phyloP scores from a whole-genome alignment of 2,329 filamentous ascomycete genomes.

The Colletotrichum phormii region DNA sequence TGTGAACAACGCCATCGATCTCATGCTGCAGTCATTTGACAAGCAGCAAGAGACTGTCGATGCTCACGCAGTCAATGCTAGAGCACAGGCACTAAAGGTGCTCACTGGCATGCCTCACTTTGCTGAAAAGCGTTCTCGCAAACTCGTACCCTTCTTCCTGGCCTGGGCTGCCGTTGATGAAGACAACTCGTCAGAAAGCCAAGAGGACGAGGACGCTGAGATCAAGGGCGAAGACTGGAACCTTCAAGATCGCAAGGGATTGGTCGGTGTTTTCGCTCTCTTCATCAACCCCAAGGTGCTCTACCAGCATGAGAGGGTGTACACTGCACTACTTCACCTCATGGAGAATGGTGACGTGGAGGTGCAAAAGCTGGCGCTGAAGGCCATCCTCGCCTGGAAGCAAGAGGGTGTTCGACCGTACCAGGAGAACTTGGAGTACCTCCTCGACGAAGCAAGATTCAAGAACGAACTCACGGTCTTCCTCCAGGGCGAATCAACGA shows the following conservation, averaged over 20 bases:
- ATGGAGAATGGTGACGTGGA: conserved; percentile 91
- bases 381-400: conserved; percentile 91
- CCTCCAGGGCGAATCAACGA: conserved; percentile 78
- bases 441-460: conserved; percentile 91
- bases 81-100: conserved; percentile 83
- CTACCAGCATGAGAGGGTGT: conserved; percentile 81
- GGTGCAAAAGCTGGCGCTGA: conserved; percentile 86
- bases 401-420: conserved; percentile 80
- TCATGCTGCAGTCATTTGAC: conserved; percentile 74
- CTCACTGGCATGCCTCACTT: conserved; percentile 78
- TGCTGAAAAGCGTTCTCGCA: conserved; percentile 87
- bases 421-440: conserved; percentile 84
- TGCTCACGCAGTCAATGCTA: conserved; percentile 65
- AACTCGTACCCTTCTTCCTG: conserved; percentile 87
- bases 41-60: conserved; percentile 68
- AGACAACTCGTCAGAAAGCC: conserved; percentile 48
- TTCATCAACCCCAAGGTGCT: conserved; percentile 90
- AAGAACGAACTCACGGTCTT: conserved; percentile 94
- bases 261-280: conserved; percentile 83
- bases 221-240: conserved; percentile 67
- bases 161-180: conserved; percentile 76
- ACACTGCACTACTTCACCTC: conserved; percentile 78
- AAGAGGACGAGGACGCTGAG: conserved; percentile 57
- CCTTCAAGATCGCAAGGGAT: conserved; percentile 83
- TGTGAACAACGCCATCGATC: conserved; percentile 64